Evolutionary conservation across 768 basidiomycete species (phyloP).

Genomic region (Goffeauzyma gilvescens): DNA sequence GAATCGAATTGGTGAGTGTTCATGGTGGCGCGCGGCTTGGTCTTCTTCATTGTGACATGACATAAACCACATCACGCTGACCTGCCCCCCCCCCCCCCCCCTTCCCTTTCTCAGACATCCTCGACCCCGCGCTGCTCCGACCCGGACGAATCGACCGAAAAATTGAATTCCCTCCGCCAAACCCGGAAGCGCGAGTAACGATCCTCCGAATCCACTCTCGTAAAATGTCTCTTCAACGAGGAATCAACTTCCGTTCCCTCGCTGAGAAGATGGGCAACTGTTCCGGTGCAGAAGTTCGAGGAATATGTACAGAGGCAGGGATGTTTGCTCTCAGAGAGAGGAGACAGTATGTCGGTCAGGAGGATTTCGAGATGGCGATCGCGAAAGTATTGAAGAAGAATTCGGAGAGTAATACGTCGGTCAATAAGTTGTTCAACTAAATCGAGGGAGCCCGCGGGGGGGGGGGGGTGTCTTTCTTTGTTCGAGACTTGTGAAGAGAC

Average conservation of each 20-base stretch:
- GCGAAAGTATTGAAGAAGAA: slow-evolving; percentile 96
- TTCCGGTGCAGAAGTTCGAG: slow-evolving; percentile 89
- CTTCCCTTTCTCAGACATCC: slow-evolving; percentile 46
- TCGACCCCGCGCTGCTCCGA: slow-evolving; percentile 78
- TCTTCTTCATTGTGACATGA: neutral
- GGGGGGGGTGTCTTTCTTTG: too few relatives aligned
- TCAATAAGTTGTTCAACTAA: slow-evolving; percentile 70
- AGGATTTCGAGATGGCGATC: slow-evolving; percentile 96
- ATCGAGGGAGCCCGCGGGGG: too few relatives aligned
- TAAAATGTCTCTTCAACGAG: slow-evolving; percentile 96
- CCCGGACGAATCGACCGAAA: slow-evolving; percentile 92
- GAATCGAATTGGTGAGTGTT: slow-evolving; percentile 60
- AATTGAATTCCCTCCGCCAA: slow-evolving; percentile 94
- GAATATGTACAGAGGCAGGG: slow-evolving; percentile 93
- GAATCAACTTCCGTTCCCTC: slow-evolving; percentile 84
- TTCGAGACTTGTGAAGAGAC: too few relatives aligned
- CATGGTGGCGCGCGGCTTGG: neutral
- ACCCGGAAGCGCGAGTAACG: slow-evolving; percentile 83
- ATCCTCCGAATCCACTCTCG: slow-evolving; percentile 92
- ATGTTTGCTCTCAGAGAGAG: slow-evolving; percentile 95
- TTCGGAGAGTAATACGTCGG: slow-evolving; percentile 80
- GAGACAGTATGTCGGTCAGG: slow-evolving; percentile 90
- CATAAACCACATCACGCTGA: neutral
- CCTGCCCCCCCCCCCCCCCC: neutral
- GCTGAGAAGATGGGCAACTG: slow-evolving; percentile 99